Conservation (phyloP, 2,329 filamentous ascomycete genomes). For the Diaporthe ampelina region DNA sequence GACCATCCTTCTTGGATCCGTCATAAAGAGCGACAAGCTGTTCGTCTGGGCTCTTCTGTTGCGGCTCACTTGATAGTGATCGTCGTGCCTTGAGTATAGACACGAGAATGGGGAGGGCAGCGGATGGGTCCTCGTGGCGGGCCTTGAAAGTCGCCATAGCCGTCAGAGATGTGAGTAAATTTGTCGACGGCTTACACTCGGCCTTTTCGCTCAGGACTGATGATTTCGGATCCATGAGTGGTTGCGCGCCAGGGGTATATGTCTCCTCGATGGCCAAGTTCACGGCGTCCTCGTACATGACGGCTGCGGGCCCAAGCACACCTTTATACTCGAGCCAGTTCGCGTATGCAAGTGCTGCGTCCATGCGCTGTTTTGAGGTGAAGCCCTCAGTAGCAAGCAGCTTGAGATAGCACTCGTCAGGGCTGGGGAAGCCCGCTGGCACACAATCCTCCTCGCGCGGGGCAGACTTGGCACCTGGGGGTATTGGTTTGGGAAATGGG, state of each 20-base stretch:
- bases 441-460: slow-evolving; percentile 84
- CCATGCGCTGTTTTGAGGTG: slow-evolving; percentile 81
- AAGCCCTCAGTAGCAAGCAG: slow-evolving; percentile 87
- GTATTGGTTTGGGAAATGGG: slow-evolving; percentile 80
- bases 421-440: slow-evolving; percentile 72
- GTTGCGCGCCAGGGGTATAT: slow-evolving; percentile 49
- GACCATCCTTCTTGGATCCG: slow-evolving; percentile 11
- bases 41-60: slow-evolving; percentile 22
- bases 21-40: slow-evolving; percentile 6
- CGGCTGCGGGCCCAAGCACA: slow-evolving; percentile 73
- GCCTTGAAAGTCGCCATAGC: slow-evolving; percentile 85
- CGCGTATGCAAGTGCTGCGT: slow-evolving; percentile 86
- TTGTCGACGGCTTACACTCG: slow-evolving; percentile 70
- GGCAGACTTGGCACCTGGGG: slow-evolving; percentile 71
- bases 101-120: slow-evolving; percentile 86
- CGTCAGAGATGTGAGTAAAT: slow-evolving; percentile 82
- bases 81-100: slow-evolving; percentile 86
- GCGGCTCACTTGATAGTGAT: slow-evolving; percentile 60
- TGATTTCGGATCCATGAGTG: slow-evolving; percentile 72
- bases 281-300: slow-evolving; percentile 82
- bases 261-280: slow-evolving; percentile 77
- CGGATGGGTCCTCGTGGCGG: slow-evolving; percentile 72
- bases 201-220: slow-evolving; percentile 74
- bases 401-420: slow-evolving; percentile 85
- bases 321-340: slow-evolving; percentile 88